Base-by-base conservation (phyloP, 179 eudicot species). In the Amaranthus tricolor region DNA sequence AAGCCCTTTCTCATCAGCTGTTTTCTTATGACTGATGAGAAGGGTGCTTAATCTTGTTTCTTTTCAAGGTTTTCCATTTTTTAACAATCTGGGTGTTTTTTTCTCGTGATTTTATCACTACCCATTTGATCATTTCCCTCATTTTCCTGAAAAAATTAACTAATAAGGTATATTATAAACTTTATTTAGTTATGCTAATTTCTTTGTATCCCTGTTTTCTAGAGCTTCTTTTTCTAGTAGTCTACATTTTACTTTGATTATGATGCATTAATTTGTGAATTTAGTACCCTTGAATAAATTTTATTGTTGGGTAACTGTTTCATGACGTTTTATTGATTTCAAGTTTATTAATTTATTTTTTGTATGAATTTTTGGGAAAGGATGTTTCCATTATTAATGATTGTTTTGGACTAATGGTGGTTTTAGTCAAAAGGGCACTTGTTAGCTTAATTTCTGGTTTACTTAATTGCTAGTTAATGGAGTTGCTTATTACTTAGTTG, bases 361-460 rank as follows among this genome's bases (percentile, higher is more conserved):
- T 6, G 11, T 24, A 15, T 72, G 58, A 19, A 31, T 31, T 31
- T 69, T 73, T 57, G 82, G 71, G 73, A 60, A 9, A 68, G 55
- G 64, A 55, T 6, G 40, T 31, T 31, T 31, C 40, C 40, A 31
- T 17, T 15, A 19, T 66, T 20, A 64, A 51, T 57, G 31, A 31
- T 31, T 31, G 40, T 31, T 2, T 31, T 31, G 40, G 40, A 31
- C 40, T 31, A 58, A 43, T 31, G 15, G n/a, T 66, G 58, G 67
- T 48, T 63, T 63, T 58, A 57, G 81, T 74, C 76, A 77, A 81
- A 80, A 78, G 84, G 81, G 78, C 59, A 65, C 66, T 69, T 70
- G 65, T 12, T 81, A 44, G 64, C 81, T 78, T 81, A 70, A 74
- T 58, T 11, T 69, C 12, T 59, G 15, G 66, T 17, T 77, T 24